Conservation (phyloP, 2,329 filamentous ascomycete species). For the Pseudogymnoascus sp. region DNA sequence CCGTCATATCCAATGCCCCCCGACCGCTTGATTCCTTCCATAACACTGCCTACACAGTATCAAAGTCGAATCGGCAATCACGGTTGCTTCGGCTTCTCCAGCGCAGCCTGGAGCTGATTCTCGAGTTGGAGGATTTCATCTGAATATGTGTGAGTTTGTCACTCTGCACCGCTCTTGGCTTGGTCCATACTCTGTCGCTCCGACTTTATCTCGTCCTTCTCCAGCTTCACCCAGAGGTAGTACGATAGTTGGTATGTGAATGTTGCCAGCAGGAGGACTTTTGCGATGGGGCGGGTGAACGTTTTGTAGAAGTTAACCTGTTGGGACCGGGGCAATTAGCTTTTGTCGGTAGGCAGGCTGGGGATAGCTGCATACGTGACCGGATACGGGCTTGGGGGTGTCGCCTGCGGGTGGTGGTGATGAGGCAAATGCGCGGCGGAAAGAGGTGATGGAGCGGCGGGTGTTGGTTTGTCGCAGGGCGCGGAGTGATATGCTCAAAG, state of each 20-base stretch:
- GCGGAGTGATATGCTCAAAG: not conserved
- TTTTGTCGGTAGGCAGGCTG: not conserved
- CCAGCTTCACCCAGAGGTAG: conserved; percentile 66
- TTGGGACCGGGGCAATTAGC: not conserved
- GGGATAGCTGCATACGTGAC: conserved; percentile 10
- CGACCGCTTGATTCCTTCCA: not conserved
- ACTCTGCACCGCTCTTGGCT: not conserved
- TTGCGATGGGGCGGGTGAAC: conserved; percentile 64
- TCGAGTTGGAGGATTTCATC: conserved; percentile 8
- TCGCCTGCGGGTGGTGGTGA: not conserved
- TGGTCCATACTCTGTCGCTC: conserved; percentile 45
- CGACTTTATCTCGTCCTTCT: conserved; percentile 58
- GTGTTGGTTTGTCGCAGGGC: not conserved
- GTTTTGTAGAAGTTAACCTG: conserved; percentile 65
- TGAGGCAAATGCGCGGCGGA: not conserved
- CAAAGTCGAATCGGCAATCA: conserved; percentile 1
- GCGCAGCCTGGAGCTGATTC: not conserved
- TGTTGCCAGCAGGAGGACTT: conserved; percentile 65
- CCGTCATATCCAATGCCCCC: not conserved
- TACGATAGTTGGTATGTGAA: conserved; percentile 74
- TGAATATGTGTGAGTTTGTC: not conserved
- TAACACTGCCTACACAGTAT: not conserved
- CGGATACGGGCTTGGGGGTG: conserved; percentile 8
- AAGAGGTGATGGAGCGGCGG: not conserved
- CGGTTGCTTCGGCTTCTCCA: not conserved